A percentile compares a stretch with the other conserved stretches of the same genome.
These are phyloP conservation scores for Waltergamsia citrina DNA, from an alignment of 2,329 filamentous ascomycete genomes.

Conservation along the genomic window DNA sequence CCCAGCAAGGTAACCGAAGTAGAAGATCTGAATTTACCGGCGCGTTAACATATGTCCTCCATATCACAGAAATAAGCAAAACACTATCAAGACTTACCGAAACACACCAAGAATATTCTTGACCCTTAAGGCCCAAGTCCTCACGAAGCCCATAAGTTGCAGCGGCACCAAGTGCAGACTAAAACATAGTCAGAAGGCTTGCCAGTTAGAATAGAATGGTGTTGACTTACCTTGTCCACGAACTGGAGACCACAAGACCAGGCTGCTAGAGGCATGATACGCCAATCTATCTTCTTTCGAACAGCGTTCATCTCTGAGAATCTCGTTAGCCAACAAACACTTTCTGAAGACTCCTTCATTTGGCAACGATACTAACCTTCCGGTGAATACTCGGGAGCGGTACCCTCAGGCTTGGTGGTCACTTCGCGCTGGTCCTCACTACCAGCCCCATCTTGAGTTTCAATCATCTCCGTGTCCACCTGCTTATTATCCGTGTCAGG, in stretches of 20 bases:
- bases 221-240: conserved; percentile 1
- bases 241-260: conserved; percentile 2
- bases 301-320: neutral
- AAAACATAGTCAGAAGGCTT: neutral
- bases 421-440: no score
- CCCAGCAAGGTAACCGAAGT: conserved; percentile 1
- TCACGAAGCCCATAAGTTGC: conserved; percentile 3
- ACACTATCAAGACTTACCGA: neutral
- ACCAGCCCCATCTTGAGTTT: no score
- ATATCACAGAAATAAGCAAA: neutral
- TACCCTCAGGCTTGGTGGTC: no score
- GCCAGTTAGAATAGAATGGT: neutral
- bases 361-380: neutral
- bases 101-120: conserved; percentile 4
- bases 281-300: conserved; percentile 2
- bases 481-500: no score
- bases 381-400: neutral
- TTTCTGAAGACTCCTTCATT: neutral
- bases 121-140: conserved; percentile 1
- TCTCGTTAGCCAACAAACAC: neutral
- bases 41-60: neutral
- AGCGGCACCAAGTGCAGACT: conserved; percentile 3
- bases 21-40: conserved; percentile 1
- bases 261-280: conserved; percentile 3
- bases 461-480: no score